These are phyloP conservation scores for Aspergillus neoniger DNA, from an alignment of 2,329 filamentous ascomycete species.

Conservation along the genomic window DNA sequence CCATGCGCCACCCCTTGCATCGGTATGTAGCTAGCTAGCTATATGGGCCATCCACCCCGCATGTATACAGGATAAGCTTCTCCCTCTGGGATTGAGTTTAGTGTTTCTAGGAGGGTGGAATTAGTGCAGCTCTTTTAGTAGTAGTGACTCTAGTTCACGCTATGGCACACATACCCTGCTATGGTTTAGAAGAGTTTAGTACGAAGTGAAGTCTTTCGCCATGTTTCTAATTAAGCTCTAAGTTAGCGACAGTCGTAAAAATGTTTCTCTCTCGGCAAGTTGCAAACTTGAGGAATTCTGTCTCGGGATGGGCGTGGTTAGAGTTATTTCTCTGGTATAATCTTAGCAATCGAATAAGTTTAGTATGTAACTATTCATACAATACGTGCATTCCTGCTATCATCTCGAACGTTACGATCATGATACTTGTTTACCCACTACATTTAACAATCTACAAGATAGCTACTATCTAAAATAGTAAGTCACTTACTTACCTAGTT, in stretches of 20 bases:
- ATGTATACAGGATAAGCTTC: neutral
- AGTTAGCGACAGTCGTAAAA: too few relatives aligned
- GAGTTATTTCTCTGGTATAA: neutral
- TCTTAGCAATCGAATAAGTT: neutral
- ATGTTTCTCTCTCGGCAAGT: too few relatives aligned
- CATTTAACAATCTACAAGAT: neutral
- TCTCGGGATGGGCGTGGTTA: too few relatives aligned
- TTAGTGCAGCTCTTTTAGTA: too few relatives aligned
- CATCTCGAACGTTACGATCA: neutral
- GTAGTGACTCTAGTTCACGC: neutral
- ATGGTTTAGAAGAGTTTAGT: neutral
- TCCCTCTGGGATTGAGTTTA: neutral
- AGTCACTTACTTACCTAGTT: too few relatives aligned
- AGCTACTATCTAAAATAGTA: neutral
- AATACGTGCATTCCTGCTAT: neutral
- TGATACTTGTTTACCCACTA: neutral
- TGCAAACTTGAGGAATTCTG: too few relatives aligned
- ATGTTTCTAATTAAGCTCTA: too few relatives aligned
- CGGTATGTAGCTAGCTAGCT: neutral
- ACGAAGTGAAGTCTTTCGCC: too few relatives aligned
- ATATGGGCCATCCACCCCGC: neutral
- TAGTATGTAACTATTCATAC: neutral
- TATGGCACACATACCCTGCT: neutral
- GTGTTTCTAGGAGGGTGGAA: neutral
- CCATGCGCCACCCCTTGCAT: conserved; percentile 1